Evolutionary conservation across 345 rosid genomes (phyloP).

Genomic region (Syzygium oleosum): DNA sequence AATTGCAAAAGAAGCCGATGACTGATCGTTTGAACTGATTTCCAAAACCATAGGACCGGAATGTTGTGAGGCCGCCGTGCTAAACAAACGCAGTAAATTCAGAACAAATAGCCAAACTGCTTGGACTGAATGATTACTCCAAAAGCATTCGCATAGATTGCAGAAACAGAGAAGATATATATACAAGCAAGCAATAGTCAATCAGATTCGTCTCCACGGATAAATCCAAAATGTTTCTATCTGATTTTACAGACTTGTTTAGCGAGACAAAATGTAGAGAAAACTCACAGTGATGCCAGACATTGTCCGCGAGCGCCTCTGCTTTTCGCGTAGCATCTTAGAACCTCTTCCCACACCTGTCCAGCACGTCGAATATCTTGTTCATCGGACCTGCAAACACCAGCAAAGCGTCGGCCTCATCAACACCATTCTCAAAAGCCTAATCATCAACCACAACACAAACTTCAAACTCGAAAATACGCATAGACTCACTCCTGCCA

Average conservation of each 20-base stretch:
- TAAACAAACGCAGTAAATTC: neutral
- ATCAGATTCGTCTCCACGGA: neutral
- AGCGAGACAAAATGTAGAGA: neutral
- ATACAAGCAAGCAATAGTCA: neutral
- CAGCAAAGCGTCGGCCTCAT: neutral
- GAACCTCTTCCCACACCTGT: no score
- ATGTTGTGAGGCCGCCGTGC: neutral
- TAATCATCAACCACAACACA: no score
- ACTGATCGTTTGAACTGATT: neutral
- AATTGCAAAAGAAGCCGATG: neutral
- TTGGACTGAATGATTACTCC: neutral
- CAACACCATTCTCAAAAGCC: no score
- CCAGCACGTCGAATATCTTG: no score
- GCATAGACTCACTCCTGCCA: no score
- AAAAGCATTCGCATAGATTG: neutral
- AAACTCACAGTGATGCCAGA: no score
- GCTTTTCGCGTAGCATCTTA: neutral
- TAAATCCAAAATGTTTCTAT: neutral
- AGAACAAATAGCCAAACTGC: neutral
- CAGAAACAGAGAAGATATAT: neutral
- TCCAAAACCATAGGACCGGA: neutral
- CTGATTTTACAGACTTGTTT: neutral
- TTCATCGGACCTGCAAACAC: constrained; percentile 42
- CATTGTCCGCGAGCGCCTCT: no score
- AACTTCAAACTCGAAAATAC: no score